Percentiles rank a stretch among this genome's conserved stretches.
phyloP scores from a whole-genome alignment of 805 yeast species.

The Kodamaea lidongshanica region DNA sequence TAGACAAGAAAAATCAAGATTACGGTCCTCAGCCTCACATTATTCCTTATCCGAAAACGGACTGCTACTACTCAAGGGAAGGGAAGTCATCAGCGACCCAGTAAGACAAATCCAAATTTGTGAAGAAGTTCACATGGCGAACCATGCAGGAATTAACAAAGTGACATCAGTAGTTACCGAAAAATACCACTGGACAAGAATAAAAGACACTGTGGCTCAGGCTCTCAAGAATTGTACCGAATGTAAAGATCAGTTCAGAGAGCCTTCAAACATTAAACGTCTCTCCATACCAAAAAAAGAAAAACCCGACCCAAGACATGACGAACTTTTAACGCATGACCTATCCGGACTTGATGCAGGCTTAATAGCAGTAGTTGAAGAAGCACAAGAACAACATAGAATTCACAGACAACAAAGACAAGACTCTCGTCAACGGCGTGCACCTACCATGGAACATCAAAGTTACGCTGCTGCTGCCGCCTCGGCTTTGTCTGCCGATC shows the following conservation, averaged over 20 bases:
- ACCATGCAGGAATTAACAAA: conserved; percentile 85
- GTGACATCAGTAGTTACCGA: conserved; percentile 74
- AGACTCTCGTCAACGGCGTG: conserved; percentile 9
- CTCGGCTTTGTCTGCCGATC: conserved; percentile 21
- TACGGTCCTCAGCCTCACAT: conserved; percentile 73
- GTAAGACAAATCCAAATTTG: conserved; percentile 70
- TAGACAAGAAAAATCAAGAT: conserved; percentile 80
- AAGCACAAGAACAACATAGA: conserved; percentile 41
- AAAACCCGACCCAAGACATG: conserved; percentile 13
- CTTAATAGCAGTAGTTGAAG: conserved; percentile 56
- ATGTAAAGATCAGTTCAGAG: conserved; percentile 50
- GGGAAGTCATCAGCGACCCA: conserved; percentile 78
- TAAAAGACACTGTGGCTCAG: conserved; percentile 78
- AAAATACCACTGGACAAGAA: conserved; percentile 84
- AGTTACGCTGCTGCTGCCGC: conserved; percentile 33
- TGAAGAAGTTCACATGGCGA: conserved; percentile 56
- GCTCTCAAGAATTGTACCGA: conserved; percentile 71
- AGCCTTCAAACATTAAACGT: conserved; percentile 12
- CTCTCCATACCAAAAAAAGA: conserved; percentile 15
- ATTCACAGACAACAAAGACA: conserved; percentile 17
- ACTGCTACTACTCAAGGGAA: conserved; percentile 65
- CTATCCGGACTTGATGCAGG: conserved; percentile 40
- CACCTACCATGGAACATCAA: conserved; percentile 13
- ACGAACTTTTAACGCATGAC: conserved; percentile 33
- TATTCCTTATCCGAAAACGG: conserved; percentile 70